phyloP scores from a whole-genome alignment of 108 stramenopile species.

The Nitzschia sp. region DNA sequence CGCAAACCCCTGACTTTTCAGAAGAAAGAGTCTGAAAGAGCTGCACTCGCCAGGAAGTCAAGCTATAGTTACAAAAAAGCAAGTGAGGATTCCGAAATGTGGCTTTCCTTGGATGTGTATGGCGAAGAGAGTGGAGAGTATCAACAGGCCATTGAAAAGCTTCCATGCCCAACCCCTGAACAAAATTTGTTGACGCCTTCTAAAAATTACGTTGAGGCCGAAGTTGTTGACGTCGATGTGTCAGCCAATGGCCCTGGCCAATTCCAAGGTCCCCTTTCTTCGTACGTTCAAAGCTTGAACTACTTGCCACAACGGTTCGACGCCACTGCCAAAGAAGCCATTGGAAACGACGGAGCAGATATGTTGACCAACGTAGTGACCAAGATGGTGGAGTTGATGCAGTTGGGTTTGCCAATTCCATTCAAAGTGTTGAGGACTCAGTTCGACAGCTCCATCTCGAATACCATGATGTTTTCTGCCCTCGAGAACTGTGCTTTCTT shows the following conservation, averaged over 20 bases:
- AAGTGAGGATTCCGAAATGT: slow-evolving; percentile 82
- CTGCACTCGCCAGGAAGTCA: slow-evolving; percentile 63
- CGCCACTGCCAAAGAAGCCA: not conserved
- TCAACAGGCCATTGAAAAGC: slow-evolving; percentile 31
- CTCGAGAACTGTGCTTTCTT: slow-evolving; percentile 69
- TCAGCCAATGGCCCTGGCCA: not conserved
- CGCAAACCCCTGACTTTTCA: slow-evolving; percentile 68
- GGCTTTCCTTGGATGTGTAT: slow-evolving; percentile 70
- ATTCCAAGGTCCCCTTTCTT: slow-evolving; percentile 2
- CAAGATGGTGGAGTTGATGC: slow-evolving; percentile 60
- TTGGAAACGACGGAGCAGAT: slow-evolving; percentile 6
- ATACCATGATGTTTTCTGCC: slow-evolving; percentile 53
- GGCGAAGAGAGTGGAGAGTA: slow-evolving; percentile 24
- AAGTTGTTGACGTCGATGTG: not conserved
- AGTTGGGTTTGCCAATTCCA: slow-evolving; percentile 68
- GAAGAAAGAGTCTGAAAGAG: slow-evolving; percentile 84
- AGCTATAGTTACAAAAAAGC: slow-evolving; percentile 81
- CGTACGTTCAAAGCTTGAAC: slow-evolving; percentile 62
- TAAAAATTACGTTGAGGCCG: not conserved
- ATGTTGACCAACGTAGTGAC: slow-evolving; percentile 29
- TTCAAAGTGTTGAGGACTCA: slow-evolving; percentile 62
- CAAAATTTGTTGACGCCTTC: not conserved
- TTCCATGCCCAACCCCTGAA: slow-evolving; percentile 26
- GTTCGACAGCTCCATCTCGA: slow-evolving; percentile 39
- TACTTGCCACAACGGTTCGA: slow-evolving; percentile 41